Evolutionary conservation across 208 protist genomes (phyloP), one percentile per base, ranked within the genome.

Genomic region (Acanthamoeba divionensis): DNA sequence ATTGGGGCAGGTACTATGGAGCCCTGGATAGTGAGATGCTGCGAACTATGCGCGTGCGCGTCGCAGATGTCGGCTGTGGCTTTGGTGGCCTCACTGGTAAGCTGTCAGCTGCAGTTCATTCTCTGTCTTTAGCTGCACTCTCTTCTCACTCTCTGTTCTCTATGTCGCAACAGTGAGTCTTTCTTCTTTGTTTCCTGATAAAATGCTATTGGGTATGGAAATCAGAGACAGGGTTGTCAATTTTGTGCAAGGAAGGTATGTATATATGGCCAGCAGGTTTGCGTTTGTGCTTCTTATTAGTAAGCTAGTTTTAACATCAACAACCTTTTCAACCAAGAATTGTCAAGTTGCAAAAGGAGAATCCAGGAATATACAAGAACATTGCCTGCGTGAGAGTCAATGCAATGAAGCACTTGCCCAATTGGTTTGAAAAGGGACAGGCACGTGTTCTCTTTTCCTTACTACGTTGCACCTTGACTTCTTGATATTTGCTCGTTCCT

Each of bases 341-440:
- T 24, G 73, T 55, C 1, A 93, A 92, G 65, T 60, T 94, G 7
- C 41, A 77, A n/a, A 45, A 77, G 24, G 82, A 93, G 24, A 52
- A 66, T 7, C 36, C 47, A 2, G 96, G 95, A 62, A 91, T 97
- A 57, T 99, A 97, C 90, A 93, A 97, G 47, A 99, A 99, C 91
- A 90, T 98, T 15, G 97, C 96, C 93, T 98, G 98, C 87, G 96
- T 98, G 52, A 97, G 97, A 67, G 93, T 97, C 48, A 99, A 99
- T 91, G 97, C 98, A 1, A 99, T 99, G 98, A 99, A 99, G 94
- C 98, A 97, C 88, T 94, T 99, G 24, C 97, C 97, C 18, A 98
- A 98, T 90, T 99, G 96, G 90, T 99, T 99, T 87, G 79, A 90
- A 12, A 98, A 99, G 83, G 98, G 96, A 6, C 98, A 94, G 91